Evolutionary conservation across 257 asterid genomes (phyloP), one percentile per base, ranked within the genome.

Genomic region (Solanum ossicruentum): DNA sequence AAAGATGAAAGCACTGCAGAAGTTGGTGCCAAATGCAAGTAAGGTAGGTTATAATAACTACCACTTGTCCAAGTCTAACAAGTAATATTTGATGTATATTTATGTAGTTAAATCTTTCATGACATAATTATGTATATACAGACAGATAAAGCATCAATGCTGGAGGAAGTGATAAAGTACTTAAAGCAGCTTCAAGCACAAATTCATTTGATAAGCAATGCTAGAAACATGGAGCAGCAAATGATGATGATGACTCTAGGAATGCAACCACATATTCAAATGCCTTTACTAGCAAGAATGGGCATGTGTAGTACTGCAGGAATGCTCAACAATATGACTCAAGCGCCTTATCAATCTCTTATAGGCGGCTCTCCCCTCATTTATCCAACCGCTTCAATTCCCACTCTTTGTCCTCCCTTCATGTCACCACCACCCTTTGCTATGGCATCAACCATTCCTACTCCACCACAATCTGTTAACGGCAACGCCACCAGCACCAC

Each of bases 111-210:
- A 80, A 54, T 80, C 55, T 79, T 8, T 32, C 8, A 73, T 21
- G 54, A 73, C 13, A 47, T 12, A 73, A 73, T 21, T 73, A 7
- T 18, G 12, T 56, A 45, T 17, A 11, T 66, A 78, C 89, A 93
- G 98, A 93, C 93, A 0, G 94, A 94, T 73, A 94, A 94, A 85
- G 98, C 97, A 45, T 94, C 98, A 8, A 94, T 94, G 97, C 83
- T 94, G 21, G 97, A 94, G 71, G 97, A 93, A 82, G 98, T 93
- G 84, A 94, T 94, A 8, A 90, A 89, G 20, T 91, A 93, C 91
- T 54, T 93, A 20, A 94, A 94, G 84, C 94, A 91, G 70, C 91
- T 94, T 2, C 93, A 94, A 88, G 88, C 93, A 85, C 95, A 93
- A 91, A 84, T 94, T 56, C 89, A 90, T 3, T 86, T 94, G 91